Conservation (phyloP, 371 early-diverging fungal species). For the Lichtheimia ornata region DNA sequence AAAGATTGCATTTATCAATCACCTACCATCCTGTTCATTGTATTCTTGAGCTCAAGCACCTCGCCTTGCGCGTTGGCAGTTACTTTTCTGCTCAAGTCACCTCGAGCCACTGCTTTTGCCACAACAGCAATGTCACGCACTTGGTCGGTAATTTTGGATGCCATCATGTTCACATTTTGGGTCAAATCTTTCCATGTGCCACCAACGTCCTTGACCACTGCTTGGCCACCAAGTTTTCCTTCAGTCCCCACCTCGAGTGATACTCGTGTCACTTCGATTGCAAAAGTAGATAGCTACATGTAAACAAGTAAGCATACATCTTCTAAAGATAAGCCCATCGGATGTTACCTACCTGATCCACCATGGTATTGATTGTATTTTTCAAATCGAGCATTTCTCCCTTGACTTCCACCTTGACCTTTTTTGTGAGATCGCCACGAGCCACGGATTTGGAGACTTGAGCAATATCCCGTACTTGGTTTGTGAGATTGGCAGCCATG, state of each 20-base stretch:
- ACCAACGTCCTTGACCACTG: slow-evolving; percentile 59
- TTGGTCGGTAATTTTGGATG: slow-evolving; percentile 45
- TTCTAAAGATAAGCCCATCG: too few species aligned
- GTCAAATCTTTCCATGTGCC: slow-evolving; percentile 64
- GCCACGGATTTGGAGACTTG: slow-evolving; percentile 60
- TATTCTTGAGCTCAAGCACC: slow-evolving; percentile 45
- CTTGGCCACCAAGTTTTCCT: slow-evolving; percentile 64
- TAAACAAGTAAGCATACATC: slow-evolving; percentile 2
- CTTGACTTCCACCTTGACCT: slow-evolving; percentile 51
- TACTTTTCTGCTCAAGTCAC: slow-evolving; percentile 50
- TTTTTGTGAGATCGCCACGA: slow-evolving; percentile 55
- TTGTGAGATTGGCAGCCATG: slow-evolving; percentile 58
- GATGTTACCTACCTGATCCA: slow-evolving; percentile 44
- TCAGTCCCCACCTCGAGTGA: slow-evolving; percentile 55
- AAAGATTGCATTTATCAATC: slow-evolving; percentile 21
- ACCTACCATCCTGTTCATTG: slow-evolving; percentile 43
- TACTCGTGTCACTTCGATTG: slow-evolving; percentile 66
- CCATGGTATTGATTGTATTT: slow-evolving; percentile 69
- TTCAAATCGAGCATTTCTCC: slow-evolving; percentile 68
- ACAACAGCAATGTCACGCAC: slow-evolving; percentile 50
- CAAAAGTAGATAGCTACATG: slow-evolving; percentile 55
- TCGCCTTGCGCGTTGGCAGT: slow-evolving; percentile 52
- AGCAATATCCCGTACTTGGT: slow-evolving; percentile 64
- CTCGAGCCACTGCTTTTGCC: slow-evolving; percentile 49
- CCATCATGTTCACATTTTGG: slow-evolving; percentile 61